Evolutionary conservation across 345 rosid genomes (phyloP).

Genomic region (Rhodamnia rubescens): DNA sequence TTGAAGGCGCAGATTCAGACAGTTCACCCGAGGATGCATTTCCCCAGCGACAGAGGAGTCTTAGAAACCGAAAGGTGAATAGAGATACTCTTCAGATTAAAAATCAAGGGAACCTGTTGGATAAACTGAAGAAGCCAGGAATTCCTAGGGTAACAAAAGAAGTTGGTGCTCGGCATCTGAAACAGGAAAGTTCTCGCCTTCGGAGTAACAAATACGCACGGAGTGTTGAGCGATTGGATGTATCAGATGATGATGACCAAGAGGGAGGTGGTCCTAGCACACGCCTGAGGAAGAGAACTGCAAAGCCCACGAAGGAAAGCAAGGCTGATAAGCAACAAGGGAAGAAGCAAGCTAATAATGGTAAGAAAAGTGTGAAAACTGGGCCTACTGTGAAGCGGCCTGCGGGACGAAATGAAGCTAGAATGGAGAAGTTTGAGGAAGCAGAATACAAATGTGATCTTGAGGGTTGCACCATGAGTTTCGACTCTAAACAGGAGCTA

Average conservation of each 20-base stretch:
- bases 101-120: not conserved
- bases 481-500: constrained; percentile 58
- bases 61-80: constrained; percentile 32
- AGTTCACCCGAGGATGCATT: constrained; percentile 13
- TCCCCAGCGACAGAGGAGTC: constrained; percentile 23
- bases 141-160: constrained; percentile 12
- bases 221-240: constrained; percentile 10
- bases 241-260: constrained; percentile 20
- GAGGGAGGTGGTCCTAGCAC: constrained; percentile 65
- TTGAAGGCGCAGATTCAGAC: constrained; percentile 16
- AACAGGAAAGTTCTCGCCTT: constrained; percentile 20
- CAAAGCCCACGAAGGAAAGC: constrained; percentile 24
- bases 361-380: constrained; percentile 32
- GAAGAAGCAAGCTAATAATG: constrained; percentile 24
- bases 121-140: constrained; percentile 10
- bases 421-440: constrained; percentile 28
- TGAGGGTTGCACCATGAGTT: constrained; percentile 91
- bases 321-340: constrained; percentile 28
- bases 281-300: constrained; percentile 54
- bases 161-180: constrained; percentile 8
- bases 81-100: not conserved
- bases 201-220: constrained; percentile 16
- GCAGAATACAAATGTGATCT: constrained; percentile 67
- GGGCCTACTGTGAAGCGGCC: not conserved
- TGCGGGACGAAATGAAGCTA: not conserved